phyloP scores from a whole-genome alignment of 345 rosid species.

The Eucalyptus caleyi region DNA sequence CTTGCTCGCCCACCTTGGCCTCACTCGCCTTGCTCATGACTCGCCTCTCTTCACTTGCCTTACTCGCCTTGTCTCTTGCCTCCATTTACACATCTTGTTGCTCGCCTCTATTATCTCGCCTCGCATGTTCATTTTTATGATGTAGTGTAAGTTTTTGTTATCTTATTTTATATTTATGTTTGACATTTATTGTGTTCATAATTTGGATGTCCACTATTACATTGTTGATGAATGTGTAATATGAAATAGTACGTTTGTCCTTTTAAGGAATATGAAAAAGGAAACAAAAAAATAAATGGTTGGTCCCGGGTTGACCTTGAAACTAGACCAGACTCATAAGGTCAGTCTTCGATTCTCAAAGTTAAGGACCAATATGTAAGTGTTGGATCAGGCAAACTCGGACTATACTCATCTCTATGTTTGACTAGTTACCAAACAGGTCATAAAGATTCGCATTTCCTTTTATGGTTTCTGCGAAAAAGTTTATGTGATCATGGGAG shows the following conservation, averaged over 20 bases:
- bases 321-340: rapidly evolving
- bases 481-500: too few species aligned
- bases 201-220: background rate
- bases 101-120: background rate
- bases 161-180: too few species aligned
- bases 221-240: background rate
- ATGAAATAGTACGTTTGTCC: background rate
- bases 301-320: background rate
- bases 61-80: background rate
- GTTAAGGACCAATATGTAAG: too few species aligned
- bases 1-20: background rate
- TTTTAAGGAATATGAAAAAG: too few species aligned
- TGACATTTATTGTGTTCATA: too few species aligned
- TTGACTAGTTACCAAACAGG: too few species aligned
- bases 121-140: too few species aligned
- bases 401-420: too few species aligned
- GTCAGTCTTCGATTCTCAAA: rapidly evolving
- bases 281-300: background rate
- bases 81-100: background rate
- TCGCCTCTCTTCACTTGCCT: background rate
- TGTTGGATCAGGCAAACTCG: background rate
- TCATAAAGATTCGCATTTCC: too few species aligned
- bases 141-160: too few species aligned
- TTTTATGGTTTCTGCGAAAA: too few species aligned
- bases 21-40: background rate